Evolutionary conservation across 2,329 filamentous ascomycete genomes (phyloP), one percentile per base, ranked within the genome.

Genomic region (Aureobasidium melanogenum): DNA sequence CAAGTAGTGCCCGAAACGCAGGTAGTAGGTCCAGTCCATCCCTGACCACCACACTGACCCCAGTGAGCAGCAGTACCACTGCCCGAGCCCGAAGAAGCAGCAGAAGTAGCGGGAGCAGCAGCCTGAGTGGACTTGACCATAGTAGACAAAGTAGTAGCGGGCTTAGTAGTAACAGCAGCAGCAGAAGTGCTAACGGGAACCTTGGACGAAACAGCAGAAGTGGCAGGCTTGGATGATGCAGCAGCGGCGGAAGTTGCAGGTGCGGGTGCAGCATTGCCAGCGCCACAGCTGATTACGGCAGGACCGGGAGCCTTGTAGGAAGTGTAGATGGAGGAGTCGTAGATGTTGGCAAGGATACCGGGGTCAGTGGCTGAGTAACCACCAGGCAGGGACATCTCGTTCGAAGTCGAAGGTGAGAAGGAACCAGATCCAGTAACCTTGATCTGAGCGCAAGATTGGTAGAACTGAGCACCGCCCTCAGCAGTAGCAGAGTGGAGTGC

Each of bases 401-500:
- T 15, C 19, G 59, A 46, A 1, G 59, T 3, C 3, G 47, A 38
- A 30, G 48, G 48, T 14, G 36, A 34, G 28, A 24, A 54, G 10
- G 48, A 54, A 22, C 59, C 59, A 28, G 54, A 50, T n/a, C 63
- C 63, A 14, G 66, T 60, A 30, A 67, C 65, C 38, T 65, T 62
- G 59, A 67, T 64, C 62, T 67, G 66, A 38, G 63, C 65, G 64
- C 73, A 76, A 19, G 69, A 70, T 51, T 74, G 67, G 61, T 76
- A 76, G 63, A 74, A 72, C 61, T 76, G 74, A 22, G 75, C 74
- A 30, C 76, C 76, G 22, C 72, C 71, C 32, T 76, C 68, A 54
- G 70, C 72, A 64, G 77, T 69, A 17, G 80, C 80, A 19, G 80
- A 79, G 70, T 84, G 80, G 47, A 83, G 73, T 7, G 80, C 80